Base-by-base conservation (phyloP, 2,329 filamentous ascomycete species). In the Fusarium sp. region DNA sequence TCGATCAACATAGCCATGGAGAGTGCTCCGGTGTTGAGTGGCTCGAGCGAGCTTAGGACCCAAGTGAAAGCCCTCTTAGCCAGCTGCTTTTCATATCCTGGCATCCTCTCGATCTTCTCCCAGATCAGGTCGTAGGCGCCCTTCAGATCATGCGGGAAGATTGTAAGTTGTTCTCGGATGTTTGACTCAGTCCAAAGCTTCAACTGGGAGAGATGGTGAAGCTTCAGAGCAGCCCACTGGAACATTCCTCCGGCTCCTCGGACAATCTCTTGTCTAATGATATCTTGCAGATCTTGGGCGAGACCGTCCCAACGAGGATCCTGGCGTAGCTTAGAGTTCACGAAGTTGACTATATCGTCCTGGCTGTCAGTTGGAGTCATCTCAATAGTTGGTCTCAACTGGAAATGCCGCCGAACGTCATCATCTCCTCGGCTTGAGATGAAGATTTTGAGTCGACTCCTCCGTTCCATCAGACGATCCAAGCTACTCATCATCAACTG, bases 171-270 rank as follows among this genome's bases (percentile, higher is more conserved):
- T 11, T 44, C n/a, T 3, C 41, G 15, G 16, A 44, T 27, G 15
- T 18, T 18, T 18, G 41, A 9, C 6, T 44, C 41, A 2, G 41
- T 27, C 41, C 41, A 44, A n/a, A 27, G 16, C 6, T 18, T 44
- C n/a, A 27, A 13, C 41, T 44, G 41, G 7, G 15, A 18, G 13
- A 46, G 18, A 15, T 47, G 41, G 12, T 37, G 27, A 27, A 56
- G 30, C 15, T 56, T 40, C 4, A 56, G 9, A 3, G 58, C 28
- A 12, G 36, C 58, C 57, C 57, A 66, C n/a, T 62, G 62, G 31
- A 66, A 66, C 62, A 66, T 66, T 7, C 58, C 62, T 3, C 57
- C n/a, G 30, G 52, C 61, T 10, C 28, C n/a, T 13, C 13, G 9
- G 11, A 27, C 27, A 1, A 66, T 23, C 9, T 23, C 28, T 43